Evolutionary conservation across 2,329 filamentous ascomycete species (phyloP), one percentile per base, ranked within the genome.

Genomic region (Epichloe sibirici): DNA sequence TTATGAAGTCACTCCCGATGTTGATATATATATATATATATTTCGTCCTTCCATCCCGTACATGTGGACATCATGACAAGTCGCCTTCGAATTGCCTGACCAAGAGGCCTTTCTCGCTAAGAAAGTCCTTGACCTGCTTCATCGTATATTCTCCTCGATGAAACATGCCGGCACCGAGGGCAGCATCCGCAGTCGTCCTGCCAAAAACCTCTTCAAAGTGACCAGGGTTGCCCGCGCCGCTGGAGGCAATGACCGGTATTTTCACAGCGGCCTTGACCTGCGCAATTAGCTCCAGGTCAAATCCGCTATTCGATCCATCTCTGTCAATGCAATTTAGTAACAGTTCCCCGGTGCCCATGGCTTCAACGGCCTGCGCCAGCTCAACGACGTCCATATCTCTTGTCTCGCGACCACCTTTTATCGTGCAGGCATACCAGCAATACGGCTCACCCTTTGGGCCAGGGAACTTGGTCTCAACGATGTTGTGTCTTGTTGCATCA

Each of bases 391-490:
- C 91, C 59, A 97, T 76, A 66, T 97, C 90, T 55, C 90, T 81
- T n/a, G 86, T 90, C 72, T 97, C 91, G 56, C 93, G 83, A 6
- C 93, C 93, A 46, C 93, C 93, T 72, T 91, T 94, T 72, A 95
- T 89, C 6, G 93, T 98, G 72, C 93, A 97, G 53, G 93, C 90
- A 67, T 96, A 98, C 91, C 91, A 98, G 73, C 89, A 95, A 69
- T 82, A 86, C 50, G 74, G 72, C 68, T 96, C 88, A 31, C 90
- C 90, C 44, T 79, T 77, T 23, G 87, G 83, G 8, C 90, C 89
- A 0, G 81, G 82, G 56, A 74, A 78, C 0, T 70, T 66, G 0
- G 91, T 95, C 63, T 77, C 73, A 63, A 96, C 73, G 13, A 85
- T 88, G 68, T 74, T 71, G 69, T 93, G 86, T 62, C 88, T 84